Base-by-base conservation (phyloP, 176 grass and related monocot species). In the Cymbopogon citratus region DNA sequence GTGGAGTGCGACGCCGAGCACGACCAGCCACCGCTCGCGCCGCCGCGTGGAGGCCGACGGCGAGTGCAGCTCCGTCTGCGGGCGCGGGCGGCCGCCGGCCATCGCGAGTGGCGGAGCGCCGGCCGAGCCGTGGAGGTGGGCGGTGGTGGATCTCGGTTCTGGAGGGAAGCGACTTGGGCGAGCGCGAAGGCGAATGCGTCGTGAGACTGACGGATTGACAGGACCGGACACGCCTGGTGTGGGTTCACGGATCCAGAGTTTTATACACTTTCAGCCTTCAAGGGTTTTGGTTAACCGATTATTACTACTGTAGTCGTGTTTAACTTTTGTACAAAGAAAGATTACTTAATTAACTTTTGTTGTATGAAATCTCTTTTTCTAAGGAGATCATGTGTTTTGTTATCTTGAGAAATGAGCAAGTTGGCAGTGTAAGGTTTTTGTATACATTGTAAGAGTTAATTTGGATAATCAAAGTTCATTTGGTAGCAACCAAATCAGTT, bases 21-120 rank as follows among this genome's bases (percentile, higher is more conserved):
- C 86, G 56, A 97, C 95, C 88, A 97, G 87, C 92, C 94, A 94
- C 65, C 81, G 78, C 88, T 94, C 92, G 44, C 90, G 88, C 81
- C 88, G 76, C 89, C 87, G 78, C 79, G 85, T 84, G 56, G 88
- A 67, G 48, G 76, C 60, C 46, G 88, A 79, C 78, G 81, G 29
- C 79, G 85, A 72, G 59, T 40, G 77, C 51, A 61, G 31, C 54
- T 51, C 64, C 56, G 38, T 18, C 51, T 71, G 69, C 83, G 71
- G 79, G 83, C 80, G 29, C 69, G 60, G 24, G 80, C 85, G 85
- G 67, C 49, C 79, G 57, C 60, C 79, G 57, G 65, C 83, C 85
- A 84, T 84, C 62, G 59, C 62, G 81, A 21, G n/a, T 76, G 9
- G 16, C 25, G 43, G 40, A 12, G 87, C 36, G 33, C 76, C 70